Conservation (phyloP, 495 filamentous ascomycete species). For the Hyphodiscus hymeniophilus region DNA sequence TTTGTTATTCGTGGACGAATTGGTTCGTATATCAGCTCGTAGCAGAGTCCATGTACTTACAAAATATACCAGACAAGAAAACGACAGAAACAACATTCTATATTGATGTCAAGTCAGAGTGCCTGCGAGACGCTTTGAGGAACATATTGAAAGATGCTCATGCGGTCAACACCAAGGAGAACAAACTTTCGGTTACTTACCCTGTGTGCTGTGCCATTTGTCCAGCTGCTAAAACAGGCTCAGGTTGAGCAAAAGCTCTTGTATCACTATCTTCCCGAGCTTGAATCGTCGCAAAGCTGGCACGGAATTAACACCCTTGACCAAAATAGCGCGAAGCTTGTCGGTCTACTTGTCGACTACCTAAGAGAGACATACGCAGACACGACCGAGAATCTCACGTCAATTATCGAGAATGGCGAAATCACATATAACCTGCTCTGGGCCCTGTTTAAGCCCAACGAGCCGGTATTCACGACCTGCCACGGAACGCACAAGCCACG, state of each 20-base stretch:
- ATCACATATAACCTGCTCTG: constrained; percentile 40
- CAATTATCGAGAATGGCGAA: constrained; percentile 31
- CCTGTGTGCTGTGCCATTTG: neutral
- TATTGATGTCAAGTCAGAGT: constrained; percentile 16
- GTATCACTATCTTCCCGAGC: constrained; percentile 28
- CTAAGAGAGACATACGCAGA: constrained; percentile 28
- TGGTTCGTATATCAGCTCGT: constrained; percentile 1
- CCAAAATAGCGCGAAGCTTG: constrained; percentile 18
- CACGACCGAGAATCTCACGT: constrained; percentile 26
- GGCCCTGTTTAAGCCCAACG: constrained; percentile 36
- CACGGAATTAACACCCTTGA: neutral
- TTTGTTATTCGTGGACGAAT: constrained; percentile 58
- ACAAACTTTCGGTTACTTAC: constrained; percentile 13
- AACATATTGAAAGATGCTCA: constrained; percentile 13
- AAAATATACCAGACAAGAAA: constrained; percentile 4
- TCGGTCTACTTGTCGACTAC: constrained; percentile 33
- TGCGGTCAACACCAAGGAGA: constrained; percentile 7
- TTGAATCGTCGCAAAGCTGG: constrained; percentile 17
- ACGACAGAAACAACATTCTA: constrained; percentile 6
- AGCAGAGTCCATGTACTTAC: neutral
- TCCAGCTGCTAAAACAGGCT: neutral
- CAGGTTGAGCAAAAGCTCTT: constrained; percentile 29
- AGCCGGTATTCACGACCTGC: constrained; percentile 33
- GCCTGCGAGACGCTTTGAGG: constrained; percentile 15
- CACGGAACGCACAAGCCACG: constrained; percentile 20